Conservation (phyloP, 148 eudicot species). For the Fagopyrum tataricum region DNA sequence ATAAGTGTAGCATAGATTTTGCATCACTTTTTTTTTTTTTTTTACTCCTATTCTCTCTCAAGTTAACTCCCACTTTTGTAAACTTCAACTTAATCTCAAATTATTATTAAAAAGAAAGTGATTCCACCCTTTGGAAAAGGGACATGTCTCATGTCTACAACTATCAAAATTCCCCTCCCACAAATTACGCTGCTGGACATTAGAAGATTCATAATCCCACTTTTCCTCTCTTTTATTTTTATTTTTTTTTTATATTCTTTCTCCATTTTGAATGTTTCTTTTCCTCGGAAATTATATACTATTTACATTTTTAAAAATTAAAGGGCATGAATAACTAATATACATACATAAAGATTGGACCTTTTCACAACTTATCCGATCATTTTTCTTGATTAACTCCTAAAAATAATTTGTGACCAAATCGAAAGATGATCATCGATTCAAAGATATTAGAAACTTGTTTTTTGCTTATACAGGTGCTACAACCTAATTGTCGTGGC, state of each 20-base stretch:
- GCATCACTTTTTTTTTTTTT: not conserved
- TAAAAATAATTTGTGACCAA: too few species aligned
- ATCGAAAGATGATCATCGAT: too few species aligned
- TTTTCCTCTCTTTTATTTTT: not conserved
- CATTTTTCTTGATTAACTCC: too few species aligned
- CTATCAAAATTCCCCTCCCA: constrained; percentile 10
- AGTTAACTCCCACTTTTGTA: not conserved
- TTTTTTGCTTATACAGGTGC: too few species aligned
- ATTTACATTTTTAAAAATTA: too few species aligned
- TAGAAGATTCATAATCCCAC: not conserved
- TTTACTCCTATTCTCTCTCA: not conserved
- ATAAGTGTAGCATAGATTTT: not conserved
- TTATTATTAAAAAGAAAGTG: not conserved
- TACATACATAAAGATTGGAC: too few species aligned
- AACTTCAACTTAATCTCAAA: not conserved
- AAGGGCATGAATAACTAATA: too few species aligned
- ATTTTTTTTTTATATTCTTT: not conserved
- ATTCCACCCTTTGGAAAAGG: not conserved
- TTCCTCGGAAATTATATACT: not conserved
- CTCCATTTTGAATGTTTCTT: not conserved
- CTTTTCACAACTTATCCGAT: too few species aligned
- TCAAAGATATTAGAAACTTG: too few species aligned
- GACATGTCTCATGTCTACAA: not conserved
- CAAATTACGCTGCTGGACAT: constrained; percentile 5
- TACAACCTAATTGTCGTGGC: too few species aligned